phyloP scores from a whole-genome alignment of 306 rosid species.

The Cicer cuneatum region DNA sequence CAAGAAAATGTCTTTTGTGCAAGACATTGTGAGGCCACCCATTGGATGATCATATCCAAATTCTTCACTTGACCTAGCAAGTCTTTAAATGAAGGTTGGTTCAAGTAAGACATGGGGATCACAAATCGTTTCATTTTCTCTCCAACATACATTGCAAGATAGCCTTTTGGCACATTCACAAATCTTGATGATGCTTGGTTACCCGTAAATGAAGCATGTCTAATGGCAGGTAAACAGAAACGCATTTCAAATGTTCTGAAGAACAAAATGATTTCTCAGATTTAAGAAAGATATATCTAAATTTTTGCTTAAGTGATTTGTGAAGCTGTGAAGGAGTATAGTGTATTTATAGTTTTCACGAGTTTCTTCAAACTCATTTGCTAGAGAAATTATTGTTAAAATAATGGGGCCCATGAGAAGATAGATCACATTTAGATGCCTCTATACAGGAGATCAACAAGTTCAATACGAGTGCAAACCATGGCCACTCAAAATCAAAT shows the following conservation, averaged over 20 bases:
- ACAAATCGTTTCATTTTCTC: constrained; percentile 13
- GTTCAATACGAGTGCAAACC: neutral
- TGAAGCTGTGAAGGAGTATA: neutral
- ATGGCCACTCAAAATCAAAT: neutral
- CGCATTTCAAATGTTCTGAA: constrained; percentile 27
- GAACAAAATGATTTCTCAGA: neutral
- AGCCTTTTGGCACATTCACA: constrained; percentile 16
- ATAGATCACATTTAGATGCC: constrained; percentile 40
- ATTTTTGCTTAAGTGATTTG: constrained; percentile 13
- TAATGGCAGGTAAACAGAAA: constrained; percentile 18
- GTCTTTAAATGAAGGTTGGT: constrained; percentile 28
- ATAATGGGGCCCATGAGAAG: constrained; percentile 11
- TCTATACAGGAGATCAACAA: neutral
- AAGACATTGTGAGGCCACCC: constrained; percentile 33
- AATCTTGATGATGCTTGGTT: constrained; percentile 22
- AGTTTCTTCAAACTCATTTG: constrained; percentile 7
- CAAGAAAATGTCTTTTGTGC: neutral
- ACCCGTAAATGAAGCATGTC: constrained; percentile 2
- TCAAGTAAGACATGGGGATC: constrained; percentile 12
- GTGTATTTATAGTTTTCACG: constrained; percentile 4
- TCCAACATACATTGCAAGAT: constrained; percentile 18
- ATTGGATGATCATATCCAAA: constrained; percentile 24
- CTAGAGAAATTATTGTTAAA: neutral
- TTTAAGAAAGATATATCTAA: neutral
- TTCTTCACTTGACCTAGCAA: constrained; percentile 8